Conservation (phyloP, 192 early-diverging fungal genomes). For the Helicostylum pulchrum region DNA sequence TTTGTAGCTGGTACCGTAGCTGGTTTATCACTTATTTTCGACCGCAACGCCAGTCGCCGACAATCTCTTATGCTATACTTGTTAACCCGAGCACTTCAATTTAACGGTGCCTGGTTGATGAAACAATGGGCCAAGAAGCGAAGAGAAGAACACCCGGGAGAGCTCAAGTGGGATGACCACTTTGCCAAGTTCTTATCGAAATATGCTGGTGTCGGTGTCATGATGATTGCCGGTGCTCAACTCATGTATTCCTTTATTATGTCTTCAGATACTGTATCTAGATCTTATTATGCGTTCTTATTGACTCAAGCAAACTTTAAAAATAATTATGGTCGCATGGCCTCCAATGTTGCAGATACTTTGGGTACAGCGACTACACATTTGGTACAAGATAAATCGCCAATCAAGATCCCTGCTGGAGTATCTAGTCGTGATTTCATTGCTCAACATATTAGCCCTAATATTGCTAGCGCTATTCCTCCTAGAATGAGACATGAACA, state of each 20-base stretch:
- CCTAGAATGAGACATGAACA: constrained; percentile 47
- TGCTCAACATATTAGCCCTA: constrained; percentile 47
- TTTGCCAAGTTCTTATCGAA: constrained; percentile 39
- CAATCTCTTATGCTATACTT: constrained; percentile 63
- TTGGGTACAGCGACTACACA: constrained; percentile 25
- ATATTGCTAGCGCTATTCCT: constrained; percentile 45
- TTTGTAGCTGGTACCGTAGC: constrained; percentile 63
- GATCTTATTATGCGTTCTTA: constrained; percentile 56
- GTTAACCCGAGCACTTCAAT: constrained; percentile 61
- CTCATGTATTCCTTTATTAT: constrained; percentile 53
- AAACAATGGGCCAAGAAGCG: constrained; percentile 50
- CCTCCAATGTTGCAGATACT: constrained; percentile 35
- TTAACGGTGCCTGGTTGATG: constrained; percentile 59
- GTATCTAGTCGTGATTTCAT: constrained; percentile 51
- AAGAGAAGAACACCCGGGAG: constrained; percentile 23
- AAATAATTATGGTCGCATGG: constrained; percentile 42
- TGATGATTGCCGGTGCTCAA: constrained; percentile 46
- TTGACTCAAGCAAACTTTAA: constrained; percentile 44
- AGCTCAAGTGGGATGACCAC: constrained; percentile 42
- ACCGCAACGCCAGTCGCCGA: constrained; percentile 55
- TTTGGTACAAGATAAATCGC: constrained; percentile 23
- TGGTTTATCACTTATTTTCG: constrained; percentile 57
- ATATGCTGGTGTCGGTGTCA: constrained; percentile 43
- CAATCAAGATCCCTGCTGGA: constrained; percentile 45
- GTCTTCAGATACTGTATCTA: constrained; percentile 54